Evolutionary conservation across 2,329 filamentous ascomycete species (phyloP).

Genomic region (Apiospora pterosperma): DNA sequence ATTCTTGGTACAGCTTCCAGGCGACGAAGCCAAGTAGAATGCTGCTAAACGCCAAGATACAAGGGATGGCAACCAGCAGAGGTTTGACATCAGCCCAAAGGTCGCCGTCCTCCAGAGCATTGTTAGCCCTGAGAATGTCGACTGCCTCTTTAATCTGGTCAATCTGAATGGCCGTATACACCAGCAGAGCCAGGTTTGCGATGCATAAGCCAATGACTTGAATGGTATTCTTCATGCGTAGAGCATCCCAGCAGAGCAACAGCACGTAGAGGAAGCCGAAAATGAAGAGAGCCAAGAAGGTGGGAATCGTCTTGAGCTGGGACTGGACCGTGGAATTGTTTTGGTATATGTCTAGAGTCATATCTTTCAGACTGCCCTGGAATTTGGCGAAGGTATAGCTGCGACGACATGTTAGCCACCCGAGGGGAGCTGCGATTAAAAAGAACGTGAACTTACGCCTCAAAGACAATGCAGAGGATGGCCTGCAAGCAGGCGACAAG

Average conservation of each 20-base stretch:
- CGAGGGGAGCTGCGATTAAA: constrained; percentile 4
- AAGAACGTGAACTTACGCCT: constrained; percentile 62
- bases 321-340: constrained; percentile 40
- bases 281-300: constrained; percentile 93
- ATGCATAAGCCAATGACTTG: constrained; percentile 93
- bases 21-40: constrained; percentile 71
- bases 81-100: constrained; percentile 71
- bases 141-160: constrained; percentile 84
- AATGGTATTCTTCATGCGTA: constrained; percentile 96
- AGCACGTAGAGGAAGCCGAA: constrained; percentile 95
- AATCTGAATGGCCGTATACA: constrained; percentile 91
- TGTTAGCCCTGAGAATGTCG: constrained; percentile 39
- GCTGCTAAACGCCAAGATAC: constrained; percentile 74
- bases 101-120: constrained; percentile 41
- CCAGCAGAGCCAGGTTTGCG: constrained; percentile 85
- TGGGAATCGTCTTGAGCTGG: constrained; percentile 75
- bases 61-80: constrained; percentile 81
- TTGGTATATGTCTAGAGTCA: constrained; percentile 34
- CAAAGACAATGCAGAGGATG: constrained; percentile 74
- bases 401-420: constrained; percentile 8
- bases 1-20: constrained; percentile 97
- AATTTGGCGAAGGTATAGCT: constrained; percentile 91
- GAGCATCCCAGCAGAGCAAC: constrained; percentile 85
- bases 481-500: constrained; percentile 72
- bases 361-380: constrained; percentile 54